Evolutionary conservation across 106 monocot species (phyloP), one percentile per base, ranked within the genome.

Genomic region (Dendrobium nobile): DNA sequence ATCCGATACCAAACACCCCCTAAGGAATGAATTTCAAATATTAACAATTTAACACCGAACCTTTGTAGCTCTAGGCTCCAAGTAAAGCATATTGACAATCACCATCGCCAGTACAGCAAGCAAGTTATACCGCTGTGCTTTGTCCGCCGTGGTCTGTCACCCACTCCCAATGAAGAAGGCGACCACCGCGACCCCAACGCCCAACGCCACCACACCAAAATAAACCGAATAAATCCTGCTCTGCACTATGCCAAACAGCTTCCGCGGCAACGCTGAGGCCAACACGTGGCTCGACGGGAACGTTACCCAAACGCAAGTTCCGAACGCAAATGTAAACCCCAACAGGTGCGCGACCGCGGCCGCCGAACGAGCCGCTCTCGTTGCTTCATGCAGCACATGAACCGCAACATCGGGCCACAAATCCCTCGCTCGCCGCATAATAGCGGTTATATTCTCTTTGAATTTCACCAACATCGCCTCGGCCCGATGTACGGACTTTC

Each of bases 161-260:
- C 24, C 22, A 4, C 64, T 64, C 13, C 5, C 84, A 9, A 81
- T 61, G 24, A 78, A 84, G 61, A 92, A 87, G 5, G 83, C 86
- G 17, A 85, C 9, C 1, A 82, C 40, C 17, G 90, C 89, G 0
- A 79, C 22, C 0, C 67, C 87, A 61, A 89, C 42, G 37, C 84
- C 77, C 41, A 79, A 88, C 0, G 83, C 86, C 84, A 92, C 73
- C 41, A 45, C 78, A 40, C 86, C 88, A 80, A 96, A 96, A 82
- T 96, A 93, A 40, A 92, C 85, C 22, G 96, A 93, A 56, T 92
- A 93, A 17, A 93, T 41, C 84, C 85, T 85, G 81, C 96, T 92
- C 88, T 93, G 96, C 78, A 92, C 84, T 40, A 92, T 22, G 65
- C 90, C 96, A 40, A 96, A 84, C 87, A 92, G 96, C 88, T 96